Evolutionary conservation across 139 green algal genomes (phyloP), one percentile per base, ranked within the genome.

Genomic region (Trebouxia sp.): DNA sequence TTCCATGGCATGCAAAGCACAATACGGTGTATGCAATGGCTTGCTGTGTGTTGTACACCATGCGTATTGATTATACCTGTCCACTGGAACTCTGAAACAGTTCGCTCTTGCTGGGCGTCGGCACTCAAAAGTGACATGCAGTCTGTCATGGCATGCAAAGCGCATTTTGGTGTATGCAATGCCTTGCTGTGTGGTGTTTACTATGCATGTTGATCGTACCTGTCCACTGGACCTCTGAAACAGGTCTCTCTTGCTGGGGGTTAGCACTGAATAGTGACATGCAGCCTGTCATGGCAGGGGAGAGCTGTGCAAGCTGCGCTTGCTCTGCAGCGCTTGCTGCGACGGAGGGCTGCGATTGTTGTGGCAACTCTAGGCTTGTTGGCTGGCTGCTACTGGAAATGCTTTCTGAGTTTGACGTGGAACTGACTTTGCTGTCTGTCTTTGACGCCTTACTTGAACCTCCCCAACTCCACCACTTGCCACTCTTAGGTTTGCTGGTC

Each of bases 241-340:
- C 11, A 1, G 62, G 62, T 35, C 28, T 42, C 32, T 72, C 62
- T 43, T 32, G 32, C 62, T 72, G 62, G 12, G 28, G n/a, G 43
- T 17, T 5, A 45, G 62, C 1, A 11, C 8, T 45, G 70, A 78
- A 55, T 14, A 78, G 37, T 10, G 70, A 78, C 70, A 78, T 65
- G 41, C 43, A 50, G 12, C 41, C 76, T 42, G 69, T 48, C 76
- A 81, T 42, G 15, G 38, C 35, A 39, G 17, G 32, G 12, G 50
- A 85, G 76, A 53, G 50, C 41, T 53, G 37, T 83, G 32, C 79
- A 69, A 56, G 26, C 65, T 26, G 80, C 26, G 35, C 62, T 45
- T 32, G 28, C 14, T 35, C 35, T 45, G 32, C 62, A 30, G 14
- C 35, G 26, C 28, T 72, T 14, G 14, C 0, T 26, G 15, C 32